Evolutionary conservation across 371 early-diverging fungal genomes (phyloP).

Genomic region (Phascolomyces articulosus): DNA sequence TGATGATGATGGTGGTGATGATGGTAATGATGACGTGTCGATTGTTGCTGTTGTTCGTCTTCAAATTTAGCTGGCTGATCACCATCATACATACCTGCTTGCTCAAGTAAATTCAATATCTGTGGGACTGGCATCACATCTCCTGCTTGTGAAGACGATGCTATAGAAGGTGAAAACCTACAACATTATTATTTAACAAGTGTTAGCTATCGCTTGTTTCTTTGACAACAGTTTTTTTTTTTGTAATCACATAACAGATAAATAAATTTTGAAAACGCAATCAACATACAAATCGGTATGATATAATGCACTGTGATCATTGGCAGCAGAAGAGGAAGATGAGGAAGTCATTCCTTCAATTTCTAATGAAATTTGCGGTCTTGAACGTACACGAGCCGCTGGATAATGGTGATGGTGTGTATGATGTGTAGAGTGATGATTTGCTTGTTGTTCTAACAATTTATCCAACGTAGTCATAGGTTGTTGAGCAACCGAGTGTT

Average conservation of each 20-base stretch:
- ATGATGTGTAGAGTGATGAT: not conserved
- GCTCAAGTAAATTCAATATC: conserved; percentile 15
- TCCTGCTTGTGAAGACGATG: conserved; percentile 1
- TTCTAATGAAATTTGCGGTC: conserved; percentile 11
- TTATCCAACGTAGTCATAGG: not conserved
- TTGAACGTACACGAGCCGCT: conserved; percentile 6
- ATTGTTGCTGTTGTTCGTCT: not conserved
- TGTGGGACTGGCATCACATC: conserved; percentile 11
- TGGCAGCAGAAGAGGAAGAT: not conserved
- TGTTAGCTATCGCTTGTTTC: too few relatives aligned
- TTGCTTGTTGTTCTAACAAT: conserved; percentile 7
- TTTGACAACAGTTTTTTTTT: too few relatives aligned
- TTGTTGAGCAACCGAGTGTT: not conserved
- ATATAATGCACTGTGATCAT: not conserved
- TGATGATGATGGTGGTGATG: too few relatives aligned
- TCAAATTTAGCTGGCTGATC: conserved; percentile 4
- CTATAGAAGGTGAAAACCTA: conserved; percentile 3
- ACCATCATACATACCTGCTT: conserved; percentile 22
- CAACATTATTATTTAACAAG: too few relatives aligned
- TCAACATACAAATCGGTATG: conserved; percentile 6
- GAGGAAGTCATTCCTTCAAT: conserved; percentile 5
- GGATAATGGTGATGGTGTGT: conserved; percentile 4
- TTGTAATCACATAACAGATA: too few relatives aligned
- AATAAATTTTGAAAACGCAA: not conserved
- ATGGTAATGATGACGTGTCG: too few relatives aligned